Evolutionary conservation across 495 filamentous ascomycete genomes (phyloP), one percentile per base, ranked within the genome.

Genomic region (Endocarpon pusillum): DNA sequence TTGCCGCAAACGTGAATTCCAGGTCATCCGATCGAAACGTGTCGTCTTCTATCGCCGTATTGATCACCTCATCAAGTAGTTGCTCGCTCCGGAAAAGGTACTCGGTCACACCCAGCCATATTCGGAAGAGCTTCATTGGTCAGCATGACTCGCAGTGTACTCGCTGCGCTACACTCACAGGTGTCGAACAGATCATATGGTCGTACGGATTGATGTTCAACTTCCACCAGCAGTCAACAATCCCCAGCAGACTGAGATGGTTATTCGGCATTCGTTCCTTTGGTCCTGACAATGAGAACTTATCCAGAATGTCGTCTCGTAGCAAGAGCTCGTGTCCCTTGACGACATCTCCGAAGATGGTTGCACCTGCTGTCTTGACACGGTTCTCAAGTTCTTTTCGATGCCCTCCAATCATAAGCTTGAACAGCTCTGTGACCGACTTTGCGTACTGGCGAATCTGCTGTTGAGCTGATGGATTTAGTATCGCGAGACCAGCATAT

Each of bases 141-240:
- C 21, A 22, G 28, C 35, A 42, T 16, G 12, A 19, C 4, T 9
- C 15, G 5, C 11, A 32, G n/a, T 10, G 25, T 30, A 4, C 29
- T 35, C 20, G 10, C 9, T 18, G 14, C 33, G 16, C 10, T 30
- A 12, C 14, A 59, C 68, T 52, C 52, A 78, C 75, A 34, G 89
- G 89, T 10, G 89, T 97, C 9, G 82, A 92, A 58, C 89, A 97
- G 43, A 97, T 93, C 84, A 96, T 94, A 60, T 97, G 89, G 54
- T 96, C 86, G 53, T 96, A 97, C 1, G 89, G 89, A 21, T 89
- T 79, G 41, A 94, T 97, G 21, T 75, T 80, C 10, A 94, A 64
- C 38, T 79, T 79, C 54, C 75, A 86, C 89, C 89, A 97, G 55
- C 84, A 96, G 57, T 97, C 89, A 19, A 96, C 89, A 71, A 97